Base-by-base conservation (phyloP, 768 basidiomycete genomes). In the Podaxis rugospora region DNA sequence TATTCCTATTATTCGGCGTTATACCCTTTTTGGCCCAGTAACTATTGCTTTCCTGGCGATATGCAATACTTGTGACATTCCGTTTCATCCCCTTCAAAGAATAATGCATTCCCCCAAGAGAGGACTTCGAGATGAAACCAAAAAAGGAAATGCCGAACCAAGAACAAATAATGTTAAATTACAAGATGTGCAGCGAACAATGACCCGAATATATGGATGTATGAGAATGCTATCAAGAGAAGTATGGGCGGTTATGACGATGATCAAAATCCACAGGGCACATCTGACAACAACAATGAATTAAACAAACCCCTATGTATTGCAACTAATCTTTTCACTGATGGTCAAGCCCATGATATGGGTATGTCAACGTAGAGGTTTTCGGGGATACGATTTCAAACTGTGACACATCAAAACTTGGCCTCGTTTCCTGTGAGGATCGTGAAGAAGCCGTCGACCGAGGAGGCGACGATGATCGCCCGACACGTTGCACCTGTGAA, bases 361-460 rank as follows among this genome's bases (percentile, higher is more conserved):
- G 86, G 68, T 86, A 86, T 62, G 79, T 75, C 63, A 87, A 66
- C 40, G 76, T 65, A 44, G 59, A 46, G n/a, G 51, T 53, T 72
- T 80, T 80, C 42, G 86, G 78, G 23, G 83, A 80, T 32, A 88
- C 80, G 39, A 87, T 80, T 72, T 89, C 88, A 66, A 88, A 88
- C 66, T 87, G 85, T 14, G 85, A 83, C 13, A 75, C 77, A 66
- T 90, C 87, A 60, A 86, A 79, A 67, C 84, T 87, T 39, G 79
- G 78, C 21, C 79, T 73, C 59, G 77, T 78, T 52, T 75, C 75
- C 51, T 72, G 72, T 21, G 79, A 78, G 52, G 71, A 74, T 55
- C 71, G 71, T 40, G 81, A 81, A 40, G 81, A 80, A 51, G 74
- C 68, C 65, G 76, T 75, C 54, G 79, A 79, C 51, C 71, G 65